Base-by-base conservation (phyloP, 2,329 filamentous ascomycete genomes). In the Fusarium praegraminearum region DNA sequence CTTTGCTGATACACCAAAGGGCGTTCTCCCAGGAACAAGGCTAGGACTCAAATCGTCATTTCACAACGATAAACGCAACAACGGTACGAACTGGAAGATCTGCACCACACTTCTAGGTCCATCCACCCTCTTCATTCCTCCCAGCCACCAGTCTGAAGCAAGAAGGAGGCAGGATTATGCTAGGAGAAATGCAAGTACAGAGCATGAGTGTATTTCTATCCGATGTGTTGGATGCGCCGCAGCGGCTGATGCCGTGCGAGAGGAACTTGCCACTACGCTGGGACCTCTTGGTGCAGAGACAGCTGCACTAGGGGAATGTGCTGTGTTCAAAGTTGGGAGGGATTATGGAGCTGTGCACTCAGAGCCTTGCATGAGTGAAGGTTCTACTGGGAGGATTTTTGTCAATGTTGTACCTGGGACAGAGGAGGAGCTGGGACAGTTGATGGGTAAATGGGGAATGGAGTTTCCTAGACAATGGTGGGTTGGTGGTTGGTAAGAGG, bases 101-200 rank as follows among this genome's bases (percentile, higher is more conserved):
- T 82, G 80, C 67, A 79, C 82, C 4, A 82, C 83, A 0, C 77
- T 85, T 12, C 78, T 84, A 2, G 84, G 84, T 4, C 82, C 83
- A 0, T 71, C 78, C 4, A 85, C 83, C 0, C 75, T 85, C 20
- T 85, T 86, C 75, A 77, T 83, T 24, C 75, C 78, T 3, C 33
- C 74, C 0, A 22, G 66, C 1, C 70, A 78, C 38, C 78, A 80
- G 32, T 12, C 62, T 0, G 35, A 58, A 2, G 82, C 83, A 0
- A 78, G 82, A 3, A 12, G 60, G 1, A 72, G 75, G 0, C 80
- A 83, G 54, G 64, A 69, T 6, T 28, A 32, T 0, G 75, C 80
- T 3, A 80, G 78, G 38, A 50, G 59, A 2, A 60, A 66, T 1
- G 66, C 73, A 2, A 74, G 73, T 13, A 76, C 75, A 1, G 73